Evolutionary conservation across 257 asterid genomes (phyloP).

Genomic region (Fraxinus cuspidata): DNA sequence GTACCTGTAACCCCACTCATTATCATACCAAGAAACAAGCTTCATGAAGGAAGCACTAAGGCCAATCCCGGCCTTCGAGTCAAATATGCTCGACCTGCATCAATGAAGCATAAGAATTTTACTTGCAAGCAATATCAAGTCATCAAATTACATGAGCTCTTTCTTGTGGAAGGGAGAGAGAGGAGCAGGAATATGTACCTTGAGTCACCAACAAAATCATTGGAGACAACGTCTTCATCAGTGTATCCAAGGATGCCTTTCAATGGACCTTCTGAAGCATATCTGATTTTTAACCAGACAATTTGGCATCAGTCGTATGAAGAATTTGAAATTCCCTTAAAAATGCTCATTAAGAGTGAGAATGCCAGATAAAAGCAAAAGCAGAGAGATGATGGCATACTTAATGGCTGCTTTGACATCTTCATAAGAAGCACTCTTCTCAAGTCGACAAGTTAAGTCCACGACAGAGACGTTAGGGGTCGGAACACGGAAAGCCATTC

Average conservation of each 20-base stretch:
- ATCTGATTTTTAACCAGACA: slow-evolving; percentile 43
- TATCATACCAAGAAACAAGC: slow-evolving; percentile 95
- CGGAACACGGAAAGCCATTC: slow-evolving; percentile 99
- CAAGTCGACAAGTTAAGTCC: slow-evolving; percentile 92
- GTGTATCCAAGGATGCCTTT: slow-evolving; percentile 97
- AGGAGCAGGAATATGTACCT: slow-evolving; percentile 47
- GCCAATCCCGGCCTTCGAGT: slow-evolving; percentile 98
- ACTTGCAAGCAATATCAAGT: not conserved
- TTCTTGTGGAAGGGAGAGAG: not conserved
- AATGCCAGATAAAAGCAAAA: slow-evolving; percentile 7
- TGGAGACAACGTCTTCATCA: slow-evolving; percentile 97
- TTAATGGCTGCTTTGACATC: slow-evolving; percentile 92
- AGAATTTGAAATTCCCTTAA: not conserved
- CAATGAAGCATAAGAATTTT: not conserved
- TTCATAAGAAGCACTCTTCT: slow-evolving; percentile 85
- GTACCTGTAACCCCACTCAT: slow-evolving; percentile 99
- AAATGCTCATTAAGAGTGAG: not conserved
- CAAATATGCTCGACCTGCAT: slow-evolving; percentile 92
- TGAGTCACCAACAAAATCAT: slow-evolving; percentile 92
- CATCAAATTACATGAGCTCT: not conserved
- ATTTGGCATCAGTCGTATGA: not conserved
- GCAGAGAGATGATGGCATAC: slow-evolving; percentile 41
- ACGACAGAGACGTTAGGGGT: slow-evolving; percentile 97
- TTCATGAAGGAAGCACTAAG: slow-evolving; percentile 83
- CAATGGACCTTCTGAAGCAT: slow-evolving; percentile 91